Evolutionary conservation across 192 early-diverging fungal species (phyloP), one percentile per base, ranked within the genome.

Genomic region (Chytriomyces sp.): DNA sequence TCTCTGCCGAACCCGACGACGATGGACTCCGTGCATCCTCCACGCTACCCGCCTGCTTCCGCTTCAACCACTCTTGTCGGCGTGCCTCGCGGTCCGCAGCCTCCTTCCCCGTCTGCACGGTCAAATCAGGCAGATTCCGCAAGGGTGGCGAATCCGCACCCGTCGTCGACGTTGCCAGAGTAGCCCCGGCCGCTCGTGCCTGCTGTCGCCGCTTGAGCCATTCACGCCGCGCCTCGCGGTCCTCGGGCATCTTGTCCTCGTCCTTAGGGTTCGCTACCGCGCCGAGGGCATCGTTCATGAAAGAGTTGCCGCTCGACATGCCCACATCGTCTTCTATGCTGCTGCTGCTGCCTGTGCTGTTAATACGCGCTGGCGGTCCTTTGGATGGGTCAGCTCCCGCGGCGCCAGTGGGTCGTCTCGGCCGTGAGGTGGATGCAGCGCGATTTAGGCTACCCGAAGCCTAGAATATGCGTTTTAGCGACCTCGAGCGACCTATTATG

Each of bases 211-310:
- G 53, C 38, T 70, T 70, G 19, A 70, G 54, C 68, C 68, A 70
- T 59, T 70, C 68, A 19, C 68, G 68, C n/a, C 68, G 54, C 39
- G 22, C 68, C 59, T 70, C 68, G 25, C 68, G 68, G 39, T 70
- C 68, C 41, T 70, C 68, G 17, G 68, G 68, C 68, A 70, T 70
- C 52, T 70, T 70, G 44, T 68, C 65, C 17, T 70, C 68, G 39
- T 57, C 68, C 5, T 33, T 25, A 10, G 49, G n/a, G 22, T 25
- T 17, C 5, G 33, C 14, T 6, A 70, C 26, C 5, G 68, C 30
- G 12, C 56, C 54, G 55, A 70, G 38, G 6, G 59, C 41, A 32
- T 70, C 68, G 32, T 17, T 22, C 0, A 67, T 10, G 31, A 67
- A 52, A 25, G 65, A 67, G n/a, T n/a, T n/a, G n/a, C n/a, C n/a